Conservation (phyloP, 495 filamentous ascomycete species). For the Neurospora sp. region DNA sequence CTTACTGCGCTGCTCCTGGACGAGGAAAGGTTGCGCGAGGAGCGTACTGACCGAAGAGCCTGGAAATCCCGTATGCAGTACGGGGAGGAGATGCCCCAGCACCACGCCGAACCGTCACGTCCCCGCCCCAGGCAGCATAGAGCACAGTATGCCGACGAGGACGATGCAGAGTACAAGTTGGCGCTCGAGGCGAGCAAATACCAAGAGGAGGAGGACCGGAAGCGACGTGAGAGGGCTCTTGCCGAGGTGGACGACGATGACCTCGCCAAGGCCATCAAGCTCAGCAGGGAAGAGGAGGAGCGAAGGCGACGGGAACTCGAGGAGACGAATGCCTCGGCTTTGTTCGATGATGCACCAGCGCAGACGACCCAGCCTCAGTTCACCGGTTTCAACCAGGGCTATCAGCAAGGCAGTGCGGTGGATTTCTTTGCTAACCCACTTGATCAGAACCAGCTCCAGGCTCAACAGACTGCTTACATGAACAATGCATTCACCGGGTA, state of each 20-base stretch:
- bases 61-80: constrained; percentile 97
- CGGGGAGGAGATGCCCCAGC: constrained; percentile 25
- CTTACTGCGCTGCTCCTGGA: constrained; percentile 89
- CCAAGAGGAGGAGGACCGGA: constrained; percentile 89
- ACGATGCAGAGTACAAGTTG: constrained; percentile 85
- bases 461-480: constrained; percentile 75
- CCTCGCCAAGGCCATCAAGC: constrained; percentile 87
- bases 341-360: constrained; percentile 77
- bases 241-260: constrained; percentile 66
- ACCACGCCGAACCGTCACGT: constrained; percentile 34
- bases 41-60: constrained; percentile 81
- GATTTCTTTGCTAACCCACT: constrained; percentile 97
- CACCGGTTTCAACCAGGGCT: constrained; percentile 89
- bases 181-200: constrained; percentile 94
- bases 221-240: constrained; percentile 56
- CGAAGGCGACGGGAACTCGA: constrained; percentile 80
- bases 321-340: constrained; percentile 71
- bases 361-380: constrained; percentile 54
- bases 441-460: constrained; percentile 54
- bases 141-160: constrained; percentile 53
- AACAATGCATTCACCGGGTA: constrained; percentile 66
- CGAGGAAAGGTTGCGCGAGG: constrained; percentile 84
- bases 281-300: constrained; percentile 90
- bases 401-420: constrained; percentile 89
- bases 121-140: constrained; percentile 23